Percentiles rank a stretch among this genome's conserved stretches.
Conservation (phyloP, 2,329 filamentous ascomycete species). For the Verticillium tricorpus region DNA sequence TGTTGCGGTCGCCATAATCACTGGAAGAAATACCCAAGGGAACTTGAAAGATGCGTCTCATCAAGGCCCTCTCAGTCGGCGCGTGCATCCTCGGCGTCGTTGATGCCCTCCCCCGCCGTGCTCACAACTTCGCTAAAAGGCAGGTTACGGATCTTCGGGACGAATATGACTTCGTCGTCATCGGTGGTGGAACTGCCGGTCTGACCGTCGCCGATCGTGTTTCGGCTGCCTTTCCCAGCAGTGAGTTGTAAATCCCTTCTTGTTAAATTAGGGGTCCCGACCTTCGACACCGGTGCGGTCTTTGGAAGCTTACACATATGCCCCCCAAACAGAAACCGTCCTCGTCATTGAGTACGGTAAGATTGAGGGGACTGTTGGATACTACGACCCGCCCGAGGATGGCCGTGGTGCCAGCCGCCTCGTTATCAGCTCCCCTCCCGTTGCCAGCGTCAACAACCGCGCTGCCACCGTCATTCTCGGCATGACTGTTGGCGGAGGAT, state of each 20-base stretch:
- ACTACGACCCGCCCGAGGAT: constrained; percentile 21
- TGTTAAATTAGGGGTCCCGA: not conserved
- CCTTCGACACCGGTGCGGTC: not conserved
- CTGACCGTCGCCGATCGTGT: constrained; percentile 27
- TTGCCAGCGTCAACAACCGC: constrained; percentile 21
- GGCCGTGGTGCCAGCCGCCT: constrained; percentile 17
- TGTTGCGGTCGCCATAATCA: not conserved
- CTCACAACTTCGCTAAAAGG: constrained; percentile 13
- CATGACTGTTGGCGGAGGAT: constrained; percentile 29
- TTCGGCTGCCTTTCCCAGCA: constrained; percentile 21
- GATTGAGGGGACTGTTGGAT: constrained; percentile 14
- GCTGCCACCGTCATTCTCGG: constrained; percentile 23
- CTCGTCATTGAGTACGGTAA: constrained; percentile 5
- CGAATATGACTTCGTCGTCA: constrained; percentile 24
- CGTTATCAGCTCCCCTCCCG: constrained; percentile 18
- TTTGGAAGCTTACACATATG: not conserved
- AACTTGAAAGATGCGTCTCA: constrained; percentile 12
- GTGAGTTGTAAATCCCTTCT: constrained; percentile 9
- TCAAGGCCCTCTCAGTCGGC: constrained; percentile 12
- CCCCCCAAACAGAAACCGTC: constrained; percentile 1
- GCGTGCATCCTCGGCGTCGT: constrained; percentile 13
- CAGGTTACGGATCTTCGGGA: constrained; percentile 20
- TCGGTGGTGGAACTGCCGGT: constrained; percentile 26
- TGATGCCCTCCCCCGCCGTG: constrained; percentile 13
- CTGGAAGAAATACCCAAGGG: not conserved